Base-by-base conservation (phyloP, 306 rosid genomes). In the Astragalus glycyphyllos region DNA sequence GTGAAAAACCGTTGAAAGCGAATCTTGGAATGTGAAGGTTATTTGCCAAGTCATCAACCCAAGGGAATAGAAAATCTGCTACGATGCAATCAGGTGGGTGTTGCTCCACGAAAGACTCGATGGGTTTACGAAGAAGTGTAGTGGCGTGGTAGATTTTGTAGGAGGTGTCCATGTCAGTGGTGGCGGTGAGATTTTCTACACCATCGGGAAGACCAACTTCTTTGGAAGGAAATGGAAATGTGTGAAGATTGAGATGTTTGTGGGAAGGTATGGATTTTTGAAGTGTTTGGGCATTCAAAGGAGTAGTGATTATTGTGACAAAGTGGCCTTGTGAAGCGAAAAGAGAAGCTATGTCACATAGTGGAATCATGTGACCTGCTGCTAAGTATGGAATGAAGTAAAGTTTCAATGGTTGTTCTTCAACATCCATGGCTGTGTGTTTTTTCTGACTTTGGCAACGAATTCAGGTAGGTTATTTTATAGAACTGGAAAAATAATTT, bases 281-380 rank as follows among this genome's bases (percentile, higher is more conserved):
- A 37, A 65, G 79, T 38, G 1, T 9, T 9, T 32, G 40, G 34
- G 82, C 75, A 26, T 81, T 81, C 31, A 56, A 63, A 3, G 75
- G 82, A 20, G 86, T 81, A 53, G 86, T 67, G 70, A 84, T 76
- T 76, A 84, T 53, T 29, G 84, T 84, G 12, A 76, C 86, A 8
- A 68, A 61, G 5, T 63, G 72, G 34, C 83, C 83, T 1, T 72
- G 81, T 34, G 79, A 35, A 8, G 77, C 69, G 29, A 85, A 82
- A 44, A 82, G 66, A 3, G 56, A 31, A 4, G 83, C 84, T 62
- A 82, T 66, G 41, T 82, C 84, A 15, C 73, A 65, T 3, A 79
- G 59, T 4, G 86, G 84, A 46, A 85, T 64, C 16, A 78, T 67
- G 32, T 78, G 86, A 7, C 86, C 85, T 0, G 77, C 69, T 10